These are phyloP conservation scores for Wickerhamiella domercqiae DNA, from an alignment of 805 yeast species.

Conservation along the genomic window DNA sequence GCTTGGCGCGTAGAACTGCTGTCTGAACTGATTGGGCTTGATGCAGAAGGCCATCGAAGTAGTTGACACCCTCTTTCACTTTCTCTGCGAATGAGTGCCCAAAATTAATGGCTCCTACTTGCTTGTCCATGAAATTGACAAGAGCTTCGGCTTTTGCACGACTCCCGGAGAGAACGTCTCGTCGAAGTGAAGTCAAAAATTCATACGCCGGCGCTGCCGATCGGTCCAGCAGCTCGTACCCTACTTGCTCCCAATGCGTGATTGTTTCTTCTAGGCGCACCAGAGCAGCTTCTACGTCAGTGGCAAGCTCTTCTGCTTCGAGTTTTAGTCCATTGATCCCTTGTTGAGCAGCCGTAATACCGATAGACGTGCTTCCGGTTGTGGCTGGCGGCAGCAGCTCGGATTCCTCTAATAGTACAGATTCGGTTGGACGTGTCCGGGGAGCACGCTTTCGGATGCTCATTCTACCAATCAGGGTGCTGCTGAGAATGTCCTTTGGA, in stretches of 20 bases:
- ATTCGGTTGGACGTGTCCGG: slow-evolving; percentile 2
- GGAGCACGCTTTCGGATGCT: too few species aligned
- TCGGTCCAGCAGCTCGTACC: slow-evolving; percentile 19
- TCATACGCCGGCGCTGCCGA: slow-evolving; percentile 18
- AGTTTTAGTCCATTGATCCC: too few species aligned
- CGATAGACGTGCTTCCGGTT: too few species aligned
- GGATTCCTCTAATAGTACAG: too few species aligned
- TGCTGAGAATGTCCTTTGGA: too few species aligned
- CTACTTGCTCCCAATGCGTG: slow-evolving; percentile 23
- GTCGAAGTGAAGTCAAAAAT: slow-evolving; percentile 19
- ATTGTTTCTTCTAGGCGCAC: slow-evolving; percentile 12
- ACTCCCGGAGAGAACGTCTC: slow-evolving; percentile 22
- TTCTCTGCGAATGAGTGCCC: slow-evolving; percentile 15
- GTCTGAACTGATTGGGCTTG: slow-evolving; percentile 20
- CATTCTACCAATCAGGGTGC: too few species aligned
- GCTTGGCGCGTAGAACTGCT: slow-evolving; percentile 19
- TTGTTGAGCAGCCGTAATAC: too few species aligned
- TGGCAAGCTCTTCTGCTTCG: slow-evolving; percentile 2
- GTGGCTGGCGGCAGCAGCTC: too few species aligned
- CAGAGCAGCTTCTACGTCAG: slow-evolving; percentile 1
- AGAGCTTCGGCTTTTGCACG: slow-evolving; percentile 23
- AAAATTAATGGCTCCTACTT: slow-evolving; percentile 17
- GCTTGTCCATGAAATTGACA: slow-evolving; percentile 19
- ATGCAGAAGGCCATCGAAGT: slow-evolving; percentile 22
- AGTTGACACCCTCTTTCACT: slow-evolving; percentile 19